phyloP scores from a whole-genome alignment of 2,329 filamentous ascomycete genomes.

The Bertia moriformis region DNA sequence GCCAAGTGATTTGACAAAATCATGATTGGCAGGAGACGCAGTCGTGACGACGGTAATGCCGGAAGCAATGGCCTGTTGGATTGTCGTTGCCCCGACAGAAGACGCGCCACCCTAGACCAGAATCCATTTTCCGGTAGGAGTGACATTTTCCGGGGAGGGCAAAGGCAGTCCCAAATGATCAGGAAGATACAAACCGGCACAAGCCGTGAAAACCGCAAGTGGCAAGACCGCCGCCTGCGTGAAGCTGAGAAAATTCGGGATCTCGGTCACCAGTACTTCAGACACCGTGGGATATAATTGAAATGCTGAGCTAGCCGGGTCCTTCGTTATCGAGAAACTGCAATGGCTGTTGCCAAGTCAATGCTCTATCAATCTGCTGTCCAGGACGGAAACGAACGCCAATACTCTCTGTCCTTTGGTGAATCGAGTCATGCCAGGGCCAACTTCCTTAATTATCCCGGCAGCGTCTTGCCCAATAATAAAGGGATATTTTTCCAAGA shows the following conservation, averaged over 20 bases:
- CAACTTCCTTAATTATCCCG: neutral
- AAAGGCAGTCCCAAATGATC: neutral
- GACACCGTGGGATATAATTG: neutral
- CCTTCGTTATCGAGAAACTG: no score
- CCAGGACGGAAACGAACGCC: neutral
- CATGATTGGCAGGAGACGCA: slow-evolving; percentile 24
- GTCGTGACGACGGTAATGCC: slow-evolving; percentile 29
- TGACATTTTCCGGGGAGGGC: neutral
- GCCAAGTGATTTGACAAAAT: slow-evolving; percentile 24
- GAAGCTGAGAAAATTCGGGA: neutral
- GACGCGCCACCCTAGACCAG: slow-evolving; percentile 34
- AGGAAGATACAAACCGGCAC: neutral
- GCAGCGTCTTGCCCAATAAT: neutral
- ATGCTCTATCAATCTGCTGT: neutral
- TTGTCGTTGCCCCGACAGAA: slow-evolving; percentile 25
- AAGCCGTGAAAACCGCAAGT: neutral
- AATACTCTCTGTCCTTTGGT: neutral
- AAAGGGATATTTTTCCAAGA: neutral
- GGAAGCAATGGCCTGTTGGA: slow-evolving; percentile 26
- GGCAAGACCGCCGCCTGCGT: neutral
- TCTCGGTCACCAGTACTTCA: neutral
- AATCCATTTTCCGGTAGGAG: slow-evolving; percentile 7
- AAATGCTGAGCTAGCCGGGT: neutral
- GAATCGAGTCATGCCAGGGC: neutral
- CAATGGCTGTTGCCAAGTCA: no score